phyloP scores from a whole-genome alignment of 257 asterid genomes.

The Solanum habrochaites region DNA sequence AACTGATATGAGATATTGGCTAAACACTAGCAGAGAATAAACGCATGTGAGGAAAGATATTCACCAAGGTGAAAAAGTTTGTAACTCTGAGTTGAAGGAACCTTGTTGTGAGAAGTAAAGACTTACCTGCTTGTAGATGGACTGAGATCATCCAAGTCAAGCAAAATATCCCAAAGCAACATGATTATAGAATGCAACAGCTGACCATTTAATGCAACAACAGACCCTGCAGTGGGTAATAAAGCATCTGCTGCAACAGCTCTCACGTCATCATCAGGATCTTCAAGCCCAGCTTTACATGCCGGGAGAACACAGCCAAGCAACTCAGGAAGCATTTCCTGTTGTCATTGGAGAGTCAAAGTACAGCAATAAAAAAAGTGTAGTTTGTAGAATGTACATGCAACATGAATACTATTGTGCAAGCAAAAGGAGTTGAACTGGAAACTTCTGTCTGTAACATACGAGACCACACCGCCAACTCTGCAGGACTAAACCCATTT shows the following conservation, averaged over 20 bases:
- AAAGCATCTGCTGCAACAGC: conserved; percentile 99
- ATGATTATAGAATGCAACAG: conserved; percentile 74
- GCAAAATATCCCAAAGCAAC: conserved; percentile 98
- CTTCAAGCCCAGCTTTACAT: conserved; percentile 95
- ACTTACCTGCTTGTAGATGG: conserved; percentile 98
- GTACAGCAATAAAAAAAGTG: conserved; percentile 1
- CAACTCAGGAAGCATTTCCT: conserved; percentile 87
- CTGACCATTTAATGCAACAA: conserved; percentile 68
- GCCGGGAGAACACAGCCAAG: conserved; percentile 81
- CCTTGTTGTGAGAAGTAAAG: not conserved
- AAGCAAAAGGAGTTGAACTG: not conserved
- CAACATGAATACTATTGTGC: not conserved
- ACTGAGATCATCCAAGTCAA: conserved; percentile 95
- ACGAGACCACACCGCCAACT: not conserved
- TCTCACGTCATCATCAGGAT: conserved; percentile 99
- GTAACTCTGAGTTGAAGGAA: not conserved
- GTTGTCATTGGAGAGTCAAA: conserved; percentile 17
- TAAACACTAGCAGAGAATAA: not conserved
- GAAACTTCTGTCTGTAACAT: not conserved
- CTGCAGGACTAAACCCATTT: not conserved
- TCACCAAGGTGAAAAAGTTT: not conserved
- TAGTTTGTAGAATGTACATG: not conserved
- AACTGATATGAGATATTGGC: not conserved
- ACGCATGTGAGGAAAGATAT: not conserved
- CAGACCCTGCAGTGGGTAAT: conserved; percentile 77